Evolutionary conservation across 306 rosid genomes (phyloP).

Genomic region (Calophaca sinica): DNA sequence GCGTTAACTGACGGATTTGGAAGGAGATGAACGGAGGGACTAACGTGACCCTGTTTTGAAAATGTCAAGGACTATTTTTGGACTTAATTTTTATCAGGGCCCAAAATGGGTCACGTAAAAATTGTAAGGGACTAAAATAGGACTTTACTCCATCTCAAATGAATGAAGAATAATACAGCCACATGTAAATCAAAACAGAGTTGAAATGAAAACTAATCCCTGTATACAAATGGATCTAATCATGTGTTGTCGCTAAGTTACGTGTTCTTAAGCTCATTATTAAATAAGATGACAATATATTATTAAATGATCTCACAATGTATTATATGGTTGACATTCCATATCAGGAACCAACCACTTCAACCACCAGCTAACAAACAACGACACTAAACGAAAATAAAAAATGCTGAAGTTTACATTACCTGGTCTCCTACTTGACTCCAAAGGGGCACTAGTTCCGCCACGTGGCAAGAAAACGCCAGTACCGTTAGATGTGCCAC

Average conservation of each 20-base stretch:
- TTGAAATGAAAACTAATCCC: constrained; percentile 7
- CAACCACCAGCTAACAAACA: constrained; percentile 41
- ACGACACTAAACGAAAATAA: background rate
- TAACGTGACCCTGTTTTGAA: no score
- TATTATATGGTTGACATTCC: constrained; percentile 39
- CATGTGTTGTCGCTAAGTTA: no score
- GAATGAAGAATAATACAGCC: background rate
- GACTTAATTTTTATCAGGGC: no score
- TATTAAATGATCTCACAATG: no score
- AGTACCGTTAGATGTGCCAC: constrained; percentile 55
- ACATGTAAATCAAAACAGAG: background rate
- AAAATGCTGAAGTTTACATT: background rate
- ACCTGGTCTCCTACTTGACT: constrained; percentile 49
- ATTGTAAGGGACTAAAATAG: no score
- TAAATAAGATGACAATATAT: no score
- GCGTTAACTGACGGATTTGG: no score
- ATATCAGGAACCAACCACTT: constrained; percentile 43
- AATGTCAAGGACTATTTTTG: no score
- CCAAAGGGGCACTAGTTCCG: constrained; percentile 32
- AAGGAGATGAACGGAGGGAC: no score
- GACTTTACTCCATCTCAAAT: no score
- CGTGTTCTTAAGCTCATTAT: no score
- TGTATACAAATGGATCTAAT: background rate
- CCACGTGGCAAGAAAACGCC: constrained; percentile 81
- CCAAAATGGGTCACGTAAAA: no score